phyloP scores from a whole-genome alignment of 805 yeast genomes.

The Kluyveromyces dobzhanskii region DNA sequence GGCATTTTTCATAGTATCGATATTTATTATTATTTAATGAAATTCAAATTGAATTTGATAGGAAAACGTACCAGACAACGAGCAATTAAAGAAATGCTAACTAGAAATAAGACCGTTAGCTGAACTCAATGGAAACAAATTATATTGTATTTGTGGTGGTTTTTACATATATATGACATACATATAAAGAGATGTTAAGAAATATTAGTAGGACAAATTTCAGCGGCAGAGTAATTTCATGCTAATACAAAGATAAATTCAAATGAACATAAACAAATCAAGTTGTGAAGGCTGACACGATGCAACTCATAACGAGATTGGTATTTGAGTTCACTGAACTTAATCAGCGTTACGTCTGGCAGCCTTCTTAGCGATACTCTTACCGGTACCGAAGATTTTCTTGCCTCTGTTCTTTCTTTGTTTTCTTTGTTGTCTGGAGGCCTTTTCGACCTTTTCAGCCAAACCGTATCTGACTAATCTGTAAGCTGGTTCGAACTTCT shows the following conservation, averaged over 20 bases:
- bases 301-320: slow-evolving; percentile 8
- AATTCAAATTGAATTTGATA: too few species aligned
- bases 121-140: slow-evolving; percentile 1
- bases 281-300: slow-evolving; percentile 2
- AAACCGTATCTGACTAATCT: slow-evolving; percentile 98
- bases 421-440: slow-evolving; percentile 99
- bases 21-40: too few species aligned
- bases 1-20: too few species aligned
- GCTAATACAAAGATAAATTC: slow-evolving; percentile 4
- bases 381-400: slow-evolving; percentile 98
- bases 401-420: slow-evolving; percentile 99
- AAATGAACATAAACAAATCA: slow-evolving; percentile 5
- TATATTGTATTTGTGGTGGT: slow-evolving; percentile 5
- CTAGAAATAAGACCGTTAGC: too few species aligned
- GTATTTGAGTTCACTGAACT: slow-evolving; percentile 7
- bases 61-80: too few species aligned
- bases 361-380: slow-evolving; percentile 84
- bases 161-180: slow-evolving; percentile 4
- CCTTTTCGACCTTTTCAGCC: slow-evolving; percentile 91
- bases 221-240: slow-evolving; percentile 1
- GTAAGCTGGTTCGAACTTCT: slow-evolving; percentile 98
- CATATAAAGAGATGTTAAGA: slow-evolving; percentile 2
- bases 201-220: background rate
- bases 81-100: too few species aligned
- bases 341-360: slow-evolving; percentile 88